These are phyloP conservation scores for Aspergillus terreus DNA, from an alignment of 2,329 filamentous ascomycete genomes.

Conservation along the genomic window DNA sequence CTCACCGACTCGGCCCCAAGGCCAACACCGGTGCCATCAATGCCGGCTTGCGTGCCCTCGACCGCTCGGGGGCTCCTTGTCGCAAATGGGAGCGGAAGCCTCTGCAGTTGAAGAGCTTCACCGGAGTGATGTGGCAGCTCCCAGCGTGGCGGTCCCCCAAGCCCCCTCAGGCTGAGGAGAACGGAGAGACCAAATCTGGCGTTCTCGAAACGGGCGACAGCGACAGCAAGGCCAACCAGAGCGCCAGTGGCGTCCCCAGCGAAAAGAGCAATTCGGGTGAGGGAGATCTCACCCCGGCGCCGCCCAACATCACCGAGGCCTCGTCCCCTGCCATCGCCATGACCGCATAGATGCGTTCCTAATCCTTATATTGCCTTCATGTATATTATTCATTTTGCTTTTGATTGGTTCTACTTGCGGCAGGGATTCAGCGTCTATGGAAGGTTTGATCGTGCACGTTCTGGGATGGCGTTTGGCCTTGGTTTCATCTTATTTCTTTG, in stretches of 20 bases:
- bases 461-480: constrained; percentile 8
- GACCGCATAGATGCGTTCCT: constrained; percentile 28
- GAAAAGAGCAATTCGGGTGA: constrained; percentile 58
- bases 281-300: constrained; percentile 43
- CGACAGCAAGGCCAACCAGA: constrained; percentile 55
- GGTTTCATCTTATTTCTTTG: background rate
- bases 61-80: constrained; percentile 86
- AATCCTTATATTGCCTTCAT: constrained; percentile 11
- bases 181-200: constrained; percentile 56
- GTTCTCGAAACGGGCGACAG: constrained; percentile 54
- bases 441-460: background rate
- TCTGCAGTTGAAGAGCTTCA: constrained; percentile 87
- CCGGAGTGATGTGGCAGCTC: constrained; percentile 77
- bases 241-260: constrained; percentile 53
- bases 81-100: constrained; percentile 84
- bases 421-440: background rate
- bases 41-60: constrained; percentile 87
- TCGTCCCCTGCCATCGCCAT: constrained; percentile 47
- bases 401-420: background rate
- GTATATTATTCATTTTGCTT: constrained; percentile 22
- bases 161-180: constrained; percentile 48
- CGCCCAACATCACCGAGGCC: constrained; percentile 48
- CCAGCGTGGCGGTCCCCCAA: constrained; percentile 69
- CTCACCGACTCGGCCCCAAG: constrained; percentile 88
- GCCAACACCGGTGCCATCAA: constrained; percentile 98